Evolutionary conservation across 495 filamentous ascomycete genomes (phyloP).

Genomic region (Pseudevernia furfuracea): DNA sequence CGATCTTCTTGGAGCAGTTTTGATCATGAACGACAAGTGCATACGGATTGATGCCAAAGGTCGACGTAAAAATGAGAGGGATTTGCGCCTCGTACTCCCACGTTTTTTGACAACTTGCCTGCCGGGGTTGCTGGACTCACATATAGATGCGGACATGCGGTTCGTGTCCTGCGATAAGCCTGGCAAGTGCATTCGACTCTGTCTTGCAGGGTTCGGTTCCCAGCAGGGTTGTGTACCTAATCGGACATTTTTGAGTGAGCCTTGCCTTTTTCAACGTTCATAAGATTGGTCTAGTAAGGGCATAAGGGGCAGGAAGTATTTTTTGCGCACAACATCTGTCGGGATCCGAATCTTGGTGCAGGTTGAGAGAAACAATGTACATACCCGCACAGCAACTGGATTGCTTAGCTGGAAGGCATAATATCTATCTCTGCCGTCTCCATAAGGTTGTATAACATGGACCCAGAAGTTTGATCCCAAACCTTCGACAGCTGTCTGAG

Average conservation of each 20-base stretch:
- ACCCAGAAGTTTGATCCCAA: slow-evolving; percentile 19
- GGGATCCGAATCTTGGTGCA: no score
- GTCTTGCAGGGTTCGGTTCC: background rate
- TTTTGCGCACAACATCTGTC: background rate
- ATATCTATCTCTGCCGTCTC: slow-evolving; percentile 17
- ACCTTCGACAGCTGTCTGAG: slow-evolving; percentile 13
- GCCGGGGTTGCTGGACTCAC: slow-evolving; percentile 13
- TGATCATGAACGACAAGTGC: background rate
- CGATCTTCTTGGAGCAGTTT: background rate
- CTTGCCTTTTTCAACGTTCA: background rate
- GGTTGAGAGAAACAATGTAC: background rate
- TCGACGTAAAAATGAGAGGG: background rate
- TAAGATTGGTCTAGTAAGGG: background rate
- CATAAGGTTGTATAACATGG: slow-evolving; percentile 11
- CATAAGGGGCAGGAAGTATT: background rate
- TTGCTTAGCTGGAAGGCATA: slow-evolving; percentile 22
- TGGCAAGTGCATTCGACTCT: slow-evolving; percentile 21
- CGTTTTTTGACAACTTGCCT: background rate
- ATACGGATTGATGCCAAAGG: background rate
- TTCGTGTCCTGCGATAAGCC: background rate
- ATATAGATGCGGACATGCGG: slow-evolving; percentile 17
- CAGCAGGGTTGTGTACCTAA: background rate
- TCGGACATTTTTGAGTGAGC: background rate
- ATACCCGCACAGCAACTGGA: slow-evolving; percentile 22
- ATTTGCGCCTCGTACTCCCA: background rate